Base-by-base conservation (phyloP, 495 filamentous ascomycete genomes). In the Aspergillus steynii region DNA sequence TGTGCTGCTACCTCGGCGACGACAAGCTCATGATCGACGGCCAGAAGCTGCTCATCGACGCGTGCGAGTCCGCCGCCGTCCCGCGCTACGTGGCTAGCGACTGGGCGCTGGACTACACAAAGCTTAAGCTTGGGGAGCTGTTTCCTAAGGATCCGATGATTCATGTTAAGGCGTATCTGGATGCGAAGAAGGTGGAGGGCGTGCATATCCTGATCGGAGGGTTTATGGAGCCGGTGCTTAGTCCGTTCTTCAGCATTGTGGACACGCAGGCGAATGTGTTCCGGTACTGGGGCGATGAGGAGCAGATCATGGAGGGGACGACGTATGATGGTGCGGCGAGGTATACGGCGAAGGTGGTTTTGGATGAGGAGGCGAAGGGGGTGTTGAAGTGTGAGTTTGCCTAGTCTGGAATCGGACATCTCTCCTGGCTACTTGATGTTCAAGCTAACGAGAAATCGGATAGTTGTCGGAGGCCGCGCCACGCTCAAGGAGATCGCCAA, bases 121-220 rank as follows among this genome's bases (percentile, higher is more conserved):
- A 70, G 58, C 63, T 83, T 0, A 46, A 72, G 59, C 65, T 71
- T 0, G 77, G 79, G 9, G 56, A 77, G 45, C 61, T 74, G 3
- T 71, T 71, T 37, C 55, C 71, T 15, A 81, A 83, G 66, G 78
- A 83, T 50, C 65, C 78, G 0, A 78, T 76, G 73, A 80, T 71
- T 29, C 65, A 75, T 42, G 66, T 81, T 32, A 70, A 74, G 55
- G 74, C 63, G 1, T 77, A 82, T 57, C 66, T 81, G 4, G 70
- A 78, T 20, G 68, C 68, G 29, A 77, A 75, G 65, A 68, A 71
- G 57, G 61, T 80, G 64, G 65, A 71, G 63, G 56, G 68, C 64
- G 66, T 75, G 2, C 75, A 78, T 53, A 50, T 78, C 20, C 52
- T 78, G 7, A 68, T 67, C 34, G 73, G 69, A 8, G 62, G 60